A percentile compares a stretch with the other conserved stretches of the same genome.
Evolutionary conservation across 257 asterid species (phyloP).

Genomic region (Craterostigma plantagineum): DNA sequence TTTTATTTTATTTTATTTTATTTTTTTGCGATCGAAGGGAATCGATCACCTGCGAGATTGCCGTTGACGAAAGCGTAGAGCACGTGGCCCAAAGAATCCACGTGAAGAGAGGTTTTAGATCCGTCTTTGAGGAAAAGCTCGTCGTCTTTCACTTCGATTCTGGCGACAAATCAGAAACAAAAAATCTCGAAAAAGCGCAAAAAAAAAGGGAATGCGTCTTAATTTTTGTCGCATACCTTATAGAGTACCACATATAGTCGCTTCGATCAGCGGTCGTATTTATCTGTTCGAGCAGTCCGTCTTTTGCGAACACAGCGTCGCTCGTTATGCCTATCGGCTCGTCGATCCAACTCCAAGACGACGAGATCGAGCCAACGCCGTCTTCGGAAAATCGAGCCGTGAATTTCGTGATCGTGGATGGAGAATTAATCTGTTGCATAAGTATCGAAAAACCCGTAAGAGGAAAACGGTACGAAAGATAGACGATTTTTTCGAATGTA

Average conservation of each 20-base stretch:
- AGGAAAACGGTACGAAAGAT: neutral
- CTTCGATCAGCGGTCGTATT: constrained; percentile 72
- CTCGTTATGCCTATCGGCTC: constrained; percentile 88
- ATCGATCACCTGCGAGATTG: constrained; percentile 46
- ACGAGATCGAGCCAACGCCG: constrained; percentile 6
- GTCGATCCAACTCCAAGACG: constrained; percentile 56
- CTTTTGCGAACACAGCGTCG: constrained; percentile 26
- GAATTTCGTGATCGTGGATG: constrained; percentile 32
- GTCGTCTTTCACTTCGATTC: constrained; percentile 30
- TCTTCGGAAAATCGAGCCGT: constrained; percentile 27
- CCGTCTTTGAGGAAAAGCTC: constrained; percentile 46
- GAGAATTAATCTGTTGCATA: constrained; percentile 54
- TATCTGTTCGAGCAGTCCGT: constrained; percentile 63
- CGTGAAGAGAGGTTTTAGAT: constrained; percentile 45
- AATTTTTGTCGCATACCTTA: constrained; percentile 38
- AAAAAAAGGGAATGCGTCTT: neutral
- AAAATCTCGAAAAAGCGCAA: neutral
- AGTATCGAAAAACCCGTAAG: neutral
- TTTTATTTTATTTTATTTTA: neutral
- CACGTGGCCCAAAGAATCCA: constrained; percentile 62
- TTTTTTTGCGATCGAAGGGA: too few relatives aligned
- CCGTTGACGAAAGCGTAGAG: constrained; percentile 53
- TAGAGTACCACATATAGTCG: constrained; percentile 76
- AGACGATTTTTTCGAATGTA: neutral
- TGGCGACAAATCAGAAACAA: constrained; percentile 15